Evolutionary conservation across 192 early-diverging fungal genomes (phyloP).

Genomic region (Geosiphon pyriformis): DNA sequence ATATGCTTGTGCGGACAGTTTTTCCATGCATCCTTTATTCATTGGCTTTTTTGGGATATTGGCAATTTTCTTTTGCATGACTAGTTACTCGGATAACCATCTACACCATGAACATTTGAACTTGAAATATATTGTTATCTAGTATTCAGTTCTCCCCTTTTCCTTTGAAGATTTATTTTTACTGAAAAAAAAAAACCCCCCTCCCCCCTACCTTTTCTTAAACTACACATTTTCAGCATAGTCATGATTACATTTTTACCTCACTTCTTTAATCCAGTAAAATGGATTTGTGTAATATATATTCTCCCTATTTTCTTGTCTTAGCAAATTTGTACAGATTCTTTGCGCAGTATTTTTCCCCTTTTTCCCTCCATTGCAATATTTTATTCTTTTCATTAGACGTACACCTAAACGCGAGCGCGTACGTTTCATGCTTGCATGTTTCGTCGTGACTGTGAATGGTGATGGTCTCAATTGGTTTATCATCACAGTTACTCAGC

Average conservation of each 20-base stretch:
- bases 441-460: not conserved
- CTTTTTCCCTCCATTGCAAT: too few relatives aligned
- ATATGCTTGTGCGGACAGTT: not conserved
- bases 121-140: not conserved
- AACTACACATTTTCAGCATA: constrained; percentile 4
- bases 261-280: too few relatives aligned
- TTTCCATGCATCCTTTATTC: not conserved
- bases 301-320: constrained; percentile 1
- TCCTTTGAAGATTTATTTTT: not conserved
- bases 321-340: not conserved
- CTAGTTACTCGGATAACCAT: too few relatives aligned
- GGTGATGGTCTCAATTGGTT: not conserved
- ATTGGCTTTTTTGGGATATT: too few relatives aligned
- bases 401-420: not conserved
- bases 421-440: not conserved
- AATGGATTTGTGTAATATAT: constrained; percentile 20
- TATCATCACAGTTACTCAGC: too few relatives aligned
- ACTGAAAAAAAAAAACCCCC: not conserved
- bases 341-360: constrained; percentile 7
- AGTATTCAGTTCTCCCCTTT: not conserved
- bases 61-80: too few relatives aligned
- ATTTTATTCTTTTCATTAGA: constrained; percentile 13
- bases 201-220: not conserved
- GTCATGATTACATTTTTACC: not conserved
- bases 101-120: not conserved